Base-by-base conservation (phyloP, 2,329 filamentous ascomycete genomes). In the Colletotrichum sp. region DNA sequence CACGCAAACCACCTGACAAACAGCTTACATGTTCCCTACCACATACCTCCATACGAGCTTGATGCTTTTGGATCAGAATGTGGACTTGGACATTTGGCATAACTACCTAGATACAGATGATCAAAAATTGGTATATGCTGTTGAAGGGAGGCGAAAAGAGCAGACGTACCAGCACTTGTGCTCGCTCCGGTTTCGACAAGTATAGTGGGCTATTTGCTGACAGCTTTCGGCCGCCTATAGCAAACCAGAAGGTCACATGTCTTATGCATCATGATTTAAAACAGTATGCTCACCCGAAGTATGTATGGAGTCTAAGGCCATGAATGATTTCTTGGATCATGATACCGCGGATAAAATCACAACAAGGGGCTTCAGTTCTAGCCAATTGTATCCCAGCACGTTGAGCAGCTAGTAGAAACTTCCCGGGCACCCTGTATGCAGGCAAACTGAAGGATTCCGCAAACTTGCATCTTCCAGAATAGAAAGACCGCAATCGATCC, bases 321-420 rank as follows among this genome's bases (percentile, higher is more conserved):
- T 13, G n/a, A 3, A 0, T 13, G 5, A 13, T 21, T 12, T 52
- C 12, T 52, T 21, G 16, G n/a, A 0, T 0, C n/a, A 13, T 52
- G n/a, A 52, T 52, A 21, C 43, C 6, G 43, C 1, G n/a, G 10
- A 21, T 13, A 0, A 13, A 12, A 52, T 1, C 10, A 13, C 3
- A 52, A 21, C 9, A 52, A 52, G 9, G 10, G 10, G n/a, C 0
- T 52, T 52, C 1, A 52, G n/a, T 21, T 52, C 18, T 52, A 12
- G 0, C 5, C 6, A 13, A 12, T 21, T 7, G 5, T 21, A 52
- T 21, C 6, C n/a, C 43, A 21, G n/a, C 18, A 9, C n/a, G 10
- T 1, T 21, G 6, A n/a, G 0, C 10, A 52, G 2, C 1, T 21
- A 13, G 1, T 48, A 48, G 9, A n/a, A 13, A 48, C 43, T 48